Conservation (phyloP, 2,329 filamentous ascomycete species). For the Beauveria asiatica region DNA sequence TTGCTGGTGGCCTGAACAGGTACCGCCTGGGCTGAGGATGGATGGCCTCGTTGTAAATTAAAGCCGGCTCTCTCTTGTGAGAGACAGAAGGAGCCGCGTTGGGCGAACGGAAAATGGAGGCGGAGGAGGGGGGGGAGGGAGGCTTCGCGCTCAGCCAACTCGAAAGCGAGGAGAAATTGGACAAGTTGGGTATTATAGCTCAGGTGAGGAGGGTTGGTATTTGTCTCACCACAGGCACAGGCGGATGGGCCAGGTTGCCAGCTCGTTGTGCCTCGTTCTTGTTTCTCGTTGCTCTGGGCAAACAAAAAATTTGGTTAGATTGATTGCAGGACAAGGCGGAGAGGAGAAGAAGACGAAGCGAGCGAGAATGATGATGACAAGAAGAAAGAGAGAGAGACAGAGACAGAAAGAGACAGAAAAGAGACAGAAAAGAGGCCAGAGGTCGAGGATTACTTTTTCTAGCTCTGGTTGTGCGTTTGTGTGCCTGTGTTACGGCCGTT, state of each 20-base stretch:
- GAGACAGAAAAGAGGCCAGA: background rate
- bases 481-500: background rate
- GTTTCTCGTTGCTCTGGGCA: background rate
- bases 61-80: background rate
- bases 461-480: background rate
- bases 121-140: background rate
- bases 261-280: background rate
- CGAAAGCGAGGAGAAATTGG: background rate
- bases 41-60: background rate
- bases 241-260: background rate
- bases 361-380: background rate
- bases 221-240: background rate
- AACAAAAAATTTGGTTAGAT: background rate
- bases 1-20: background rate
- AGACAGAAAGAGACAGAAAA: no score
- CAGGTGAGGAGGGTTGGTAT: background rate
- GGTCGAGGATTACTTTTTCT: background rate
- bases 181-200: slow-evolving; percentile 4
- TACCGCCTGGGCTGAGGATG: background rate
- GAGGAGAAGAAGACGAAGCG: background rate
- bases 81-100: background rate
- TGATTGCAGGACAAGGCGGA: background rate
- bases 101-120: background rate
- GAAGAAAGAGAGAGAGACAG: background rate
- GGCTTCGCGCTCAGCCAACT: background rate